Percentiles rank a stretch among this genome's conserved stretches.
Conservation (phyloP, 2,329 filamentous ascomycete genomes). For the Blastomyces emzantsi region DNA sequence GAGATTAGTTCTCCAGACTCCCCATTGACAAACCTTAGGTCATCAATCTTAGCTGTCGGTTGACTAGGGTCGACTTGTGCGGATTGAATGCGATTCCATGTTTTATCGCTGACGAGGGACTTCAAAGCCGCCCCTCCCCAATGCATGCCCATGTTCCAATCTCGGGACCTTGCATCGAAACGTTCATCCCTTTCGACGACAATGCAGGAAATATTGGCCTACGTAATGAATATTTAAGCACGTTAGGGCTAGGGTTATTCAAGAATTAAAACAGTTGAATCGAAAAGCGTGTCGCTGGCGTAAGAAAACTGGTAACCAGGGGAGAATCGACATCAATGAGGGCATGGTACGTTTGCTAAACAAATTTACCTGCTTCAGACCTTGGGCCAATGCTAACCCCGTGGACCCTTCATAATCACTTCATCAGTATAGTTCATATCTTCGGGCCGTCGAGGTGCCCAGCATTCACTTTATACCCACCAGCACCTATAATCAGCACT, state of each 20-base stretch:
- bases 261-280: not conserved
- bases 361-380: slow-evolving; percentile 3
- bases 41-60: slow-evolving; percentile 16
- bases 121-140: slow-evolving; percentile 20
- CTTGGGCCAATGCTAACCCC: slow-evolving; percentile 5
- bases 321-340: not conserved
- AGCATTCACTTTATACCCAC: not conserved
- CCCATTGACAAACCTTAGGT: slow-evolving; percentile 19
- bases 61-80: slow-evolving; percentile 19
- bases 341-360: not conserved
- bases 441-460: not conserved
- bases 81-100: slow-evolving; percentile 17
- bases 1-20: slow-evolving; percentile 18
- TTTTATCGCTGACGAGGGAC: slow-evolving; percentile 17
- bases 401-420: not conserved
- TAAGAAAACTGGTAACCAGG: not conserved
- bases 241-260: not conserved
- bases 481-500: slow-evolving; percentile 2
- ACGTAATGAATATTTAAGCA: not conserved
- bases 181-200: slow-evolving; percentile 20
- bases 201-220: slow-evolving; percentile 16
- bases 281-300: not conserved
- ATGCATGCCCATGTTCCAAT: slow-evolving; percentile 26
- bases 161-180: slow-evolving; percentile 19
- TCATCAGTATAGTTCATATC: not conserved